Evolutionary conservation across 208 protist genomes (phyloP).

Genomic region (Strigomonas culicis): DNA sequence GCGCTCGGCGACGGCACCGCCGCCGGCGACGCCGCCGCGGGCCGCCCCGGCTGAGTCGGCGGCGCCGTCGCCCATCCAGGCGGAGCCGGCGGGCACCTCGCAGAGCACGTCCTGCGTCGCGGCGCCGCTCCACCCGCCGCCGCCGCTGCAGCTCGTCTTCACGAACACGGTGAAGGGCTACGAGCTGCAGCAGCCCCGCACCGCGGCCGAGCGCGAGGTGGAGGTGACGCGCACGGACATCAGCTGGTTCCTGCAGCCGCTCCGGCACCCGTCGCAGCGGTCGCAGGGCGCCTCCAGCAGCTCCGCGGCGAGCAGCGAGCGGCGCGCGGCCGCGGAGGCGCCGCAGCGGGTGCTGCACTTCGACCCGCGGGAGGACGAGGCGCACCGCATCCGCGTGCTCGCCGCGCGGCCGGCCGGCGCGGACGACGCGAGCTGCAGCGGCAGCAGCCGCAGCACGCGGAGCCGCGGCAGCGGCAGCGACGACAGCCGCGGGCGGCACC

Average conservation of each 20-base stretch:
- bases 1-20: not conserved
- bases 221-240: conserved; percentile 67
- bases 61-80: not conserved
- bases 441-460: not conserved
- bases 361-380: too few species aligned
- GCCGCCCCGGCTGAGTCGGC: not conserved
- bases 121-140: not conserved
- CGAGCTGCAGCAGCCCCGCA: too few species aligned
- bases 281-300: not conserved
- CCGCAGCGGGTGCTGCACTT: not conserved
- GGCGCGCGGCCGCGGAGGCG: not conserved
- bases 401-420: too few species aligned
- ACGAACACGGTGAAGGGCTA: too few species aligned
- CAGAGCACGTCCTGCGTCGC: not conserved
- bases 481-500: not conserved
- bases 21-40: not conserved
- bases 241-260: conserved; percentile 33
- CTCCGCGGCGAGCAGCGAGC: too few species aligned
- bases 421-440: not conserved
- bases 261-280: not conserved
- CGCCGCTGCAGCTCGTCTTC: not conserved
- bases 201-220: conserved; percentile 26
- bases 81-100: not conserved
- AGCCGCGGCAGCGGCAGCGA: not conserved
- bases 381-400: too few species aligned